A percentile compares a stretch with the other conserved stretches of the same genome.
phyloP scores from a whole-genome alignment of 192 early-diverging fungal species.

The Phlyctochytrium planicorne region DNA sequence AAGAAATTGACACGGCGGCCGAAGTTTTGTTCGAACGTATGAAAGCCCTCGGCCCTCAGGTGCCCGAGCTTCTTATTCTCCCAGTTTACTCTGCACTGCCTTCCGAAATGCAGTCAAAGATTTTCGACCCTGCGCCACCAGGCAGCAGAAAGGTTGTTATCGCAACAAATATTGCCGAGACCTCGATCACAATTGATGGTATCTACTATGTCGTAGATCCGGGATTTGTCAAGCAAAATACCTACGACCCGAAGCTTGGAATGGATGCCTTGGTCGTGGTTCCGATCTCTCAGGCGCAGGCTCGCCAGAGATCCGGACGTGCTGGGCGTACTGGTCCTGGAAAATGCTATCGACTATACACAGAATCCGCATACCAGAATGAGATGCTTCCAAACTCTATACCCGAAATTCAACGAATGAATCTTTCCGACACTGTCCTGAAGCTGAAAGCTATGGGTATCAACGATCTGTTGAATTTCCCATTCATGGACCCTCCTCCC shows the following conservation, averaged over 20 bases:
- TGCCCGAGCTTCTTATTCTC: constrained; percentile 85
- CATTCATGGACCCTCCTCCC: constrained; percentile 98
- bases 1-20: constrained; percentile 89
- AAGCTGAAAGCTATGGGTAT: constrained; percentile 95
- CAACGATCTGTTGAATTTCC: constrained; percentile 95
- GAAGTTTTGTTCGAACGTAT: constrained; percentile 75
- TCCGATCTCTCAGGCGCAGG: constrained; percentile 91
- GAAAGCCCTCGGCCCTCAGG: constrained; percentile 66
- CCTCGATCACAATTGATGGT: constrained; percentile 92
- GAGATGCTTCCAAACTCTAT: constrained; percentile 94
- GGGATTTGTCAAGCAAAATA: constrained; percentile 95
- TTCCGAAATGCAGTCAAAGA: constrained; percentile 92
- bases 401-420: constrained; percentile 97
- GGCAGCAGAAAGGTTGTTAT: constrained; percentile 92
- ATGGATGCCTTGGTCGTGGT: constrained; percentile 98
- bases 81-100: constrained; percentile 97
- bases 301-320: constrained; percentile 90
- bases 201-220: constrained; percentile 97
- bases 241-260: constrained; percentile 90
- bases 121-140: constrained; percentile 96
- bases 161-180: constrained; percentile 99
- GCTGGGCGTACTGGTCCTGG: constrained; percentile 96
- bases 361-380: constrained; percentile 83
- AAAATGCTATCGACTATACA: constrained; percentile 96
- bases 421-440: constrained; percentile 86